phyloP scores from a whole-genome alignment of 2,329 filamentous ascomycete species.

The Lachnellula arida region DNA sequence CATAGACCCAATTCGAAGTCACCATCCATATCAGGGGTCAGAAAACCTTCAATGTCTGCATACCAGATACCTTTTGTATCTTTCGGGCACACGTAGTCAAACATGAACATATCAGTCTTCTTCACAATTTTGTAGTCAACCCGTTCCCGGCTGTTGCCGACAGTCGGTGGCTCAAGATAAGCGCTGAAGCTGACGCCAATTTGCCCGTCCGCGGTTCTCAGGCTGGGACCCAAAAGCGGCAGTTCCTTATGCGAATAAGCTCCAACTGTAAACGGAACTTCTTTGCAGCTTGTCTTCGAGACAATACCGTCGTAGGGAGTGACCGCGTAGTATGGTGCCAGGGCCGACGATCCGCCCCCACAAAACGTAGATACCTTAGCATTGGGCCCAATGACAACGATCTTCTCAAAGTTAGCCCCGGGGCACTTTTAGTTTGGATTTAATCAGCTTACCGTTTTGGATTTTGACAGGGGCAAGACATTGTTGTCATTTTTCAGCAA shows the following conservation, averaged over 20 bases:
- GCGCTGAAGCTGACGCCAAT: slow-evolving; percentile 50
- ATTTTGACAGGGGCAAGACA: slow-evolving; percentile 52
- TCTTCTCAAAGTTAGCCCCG: slow-evolving; percentile 30
- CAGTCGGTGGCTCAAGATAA: slow-evolving; percentile 16
- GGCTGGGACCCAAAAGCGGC: slow-evolving; percentile 50
- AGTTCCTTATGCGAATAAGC: slow-evolving; percentile 61
- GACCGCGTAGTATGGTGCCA: slow-evolving; percentile 44
- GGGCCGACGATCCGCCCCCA: slow-evolving; percentile 30
- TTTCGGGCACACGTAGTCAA: slow-evolving; percentile 43
- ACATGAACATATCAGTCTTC: slow-evolving; percentile 24
- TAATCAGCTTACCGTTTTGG: slow-evolving; percentile 44
- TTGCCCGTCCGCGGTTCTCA: slow-evolving; percentile 48
- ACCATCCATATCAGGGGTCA: slow-evolving; percentile 27
- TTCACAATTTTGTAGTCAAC: slow-evolving; percentile 22
- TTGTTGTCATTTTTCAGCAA: slow-evolving; percentile 59
- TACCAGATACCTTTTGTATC: slow-evolving; percentile 36
- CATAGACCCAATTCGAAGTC: slow-evolving; percentile 32
- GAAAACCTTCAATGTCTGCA: slow-evolving; percentile 34
- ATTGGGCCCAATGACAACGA: slow-evolving; percentile 53
- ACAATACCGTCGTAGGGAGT: slow-evolving; percentile 69
- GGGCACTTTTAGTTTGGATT: not conserved
- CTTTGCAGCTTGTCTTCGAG: slow-evolving; percentile 39
- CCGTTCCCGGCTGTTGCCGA: slow-evolving; percentile 11
- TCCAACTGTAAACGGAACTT: slow-evolving; percentile 52
- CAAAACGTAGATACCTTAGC: slow-evolving; percentile 49